These are phyloP conservation scores for Alternaria alternata DNA, from an alignment of 2,329 filamentous ascomycete species.

Conservation along the genomic window DNA sequence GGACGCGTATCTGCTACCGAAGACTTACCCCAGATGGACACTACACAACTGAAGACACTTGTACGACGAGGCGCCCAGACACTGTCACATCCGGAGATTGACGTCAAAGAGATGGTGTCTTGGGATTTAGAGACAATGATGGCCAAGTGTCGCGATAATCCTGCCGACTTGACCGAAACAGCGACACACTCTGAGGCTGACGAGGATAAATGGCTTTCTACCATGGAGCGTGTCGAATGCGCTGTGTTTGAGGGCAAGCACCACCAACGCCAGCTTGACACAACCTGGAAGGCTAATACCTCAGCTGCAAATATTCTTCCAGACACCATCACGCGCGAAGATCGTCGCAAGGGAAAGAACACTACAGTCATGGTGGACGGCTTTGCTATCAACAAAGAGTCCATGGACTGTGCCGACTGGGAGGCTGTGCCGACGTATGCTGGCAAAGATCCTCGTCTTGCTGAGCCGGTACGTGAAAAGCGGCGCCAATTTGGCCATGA, in stretches of 20 bases:
- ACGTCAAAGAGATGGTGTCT: constrained; percentile 64
- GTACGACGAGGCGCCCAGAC: constrained; percentile 64
- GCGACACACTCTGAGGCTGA: constrained; percentile 54
- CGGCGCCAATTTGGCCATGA: constrained; percentile 59
- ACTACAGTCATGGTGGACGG: constrained; percentile 66
- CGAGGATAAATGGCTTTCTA: constrained; percentile 64
- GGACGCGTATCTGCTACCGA: constrained; percentile 46
- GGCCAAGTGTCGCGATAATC: constrained; percentile 62
- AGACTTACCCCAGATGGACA: constrained; percentile 61
- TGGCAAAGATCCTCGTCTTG: constrained; percentile 63
- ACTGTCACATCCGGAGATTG: constrained; percentile 60
- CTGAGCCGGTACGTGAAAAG: constrained; percentile 60
- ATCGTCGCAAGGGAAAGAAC: constrained; percentile 64
- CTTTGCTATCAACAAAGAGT: constrained; percentile 65
- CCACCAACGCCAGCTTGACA: constrained; percentile 52
- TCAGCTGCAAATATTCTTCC: constrained; percentile 49
- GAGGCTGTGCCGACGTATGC: constrained; percentile 66
- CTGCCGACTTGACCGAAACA: constrained; percentile 52
- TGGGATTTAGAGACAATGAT: constrained; percentile 66
- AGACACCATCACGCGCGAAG: constrained; percentile 53
- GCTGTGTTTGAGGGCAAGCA: constrained; percentile 66
- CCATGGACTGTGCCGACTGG: constrained; percentile 61
- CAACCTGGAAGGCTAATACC: constrained; percentile 32
- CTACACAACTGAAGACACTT: constrained; percentile 62
- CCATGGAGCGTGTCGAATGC: constrained; percentile 65